Conservation (phyloP, 2,329 filamentous ascomycete species). For the Penicillium sp. region DNA sequence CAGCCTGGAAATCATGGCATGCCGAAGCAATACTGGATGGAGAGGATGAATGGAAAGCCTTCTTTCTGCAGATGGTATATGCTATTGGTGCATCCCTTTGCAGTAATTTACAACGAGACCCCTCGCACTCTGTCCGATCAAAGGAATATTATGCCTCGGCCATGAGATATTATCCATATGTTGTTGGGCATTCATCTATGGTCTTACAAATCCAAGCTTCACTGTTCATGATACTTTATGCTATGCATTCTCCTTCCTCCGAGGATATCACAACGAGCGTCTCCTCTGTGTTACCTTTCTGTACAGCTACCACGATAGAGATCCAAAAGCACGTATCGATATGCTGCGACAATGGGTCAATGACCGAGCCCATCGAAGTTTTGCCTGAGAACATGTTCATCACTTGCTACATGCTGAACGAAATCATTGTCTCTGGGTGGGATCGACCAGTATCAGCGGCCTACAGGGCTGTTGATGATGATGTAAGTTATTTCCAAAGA, state of each 20-base stretch:
- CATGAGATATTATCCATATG: slow-evolving; percentile 27
- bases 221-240: slow-evolving; percentile 27
- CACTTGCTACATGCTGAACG: slow-evolving; percentile 31
- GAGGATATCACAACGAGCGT: slow-evolving; percentile 27
- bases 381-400: slow-evolving; percentile 29
- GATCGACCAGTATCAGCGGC: slow-evolving; percentile 27
- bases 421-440: slow-evolving; percentile 29
- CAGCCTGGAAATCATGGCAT: slow-evolving; percentile 25
- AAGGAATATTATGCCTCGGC: slow-evolving; percentile 25
- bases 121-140: slow-evolving; percentile 20
- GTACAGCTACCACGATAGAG: slow-evolving; percentile 26
- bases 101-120: slow-evolving; percentile 22
- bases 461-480: slow-evolving; percentile 26
- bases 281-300: slow-evolving; percentile 29
- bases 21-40: slow-evolving; percentile 11
- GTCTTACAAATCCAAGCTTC: slow-evolving; percentile 30
- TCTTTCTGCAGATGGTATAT: slow-evolving; percentile 29
- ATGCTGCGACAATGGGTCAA: slow-evolving; percentile 9
- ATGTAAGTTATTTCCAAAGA: slow-evolving; percentile 15
- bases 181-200: slow-evolving; percentile 26
- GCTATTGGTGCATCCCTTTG: slow-evolving; percentile 28
- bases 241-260: slow-evolving; percentile 27
- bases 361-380: slow-evolving; percentile 10
- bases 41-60: slow-evolving; percentile 24
- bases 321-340: slow-evolving; percentile 20